Evolutionary conservation across 2,329 filamentous ascomycete species (phyloP), one percentile per base, ranked within the genome.

Genomic region (Clonostachys sp.): DNA sequence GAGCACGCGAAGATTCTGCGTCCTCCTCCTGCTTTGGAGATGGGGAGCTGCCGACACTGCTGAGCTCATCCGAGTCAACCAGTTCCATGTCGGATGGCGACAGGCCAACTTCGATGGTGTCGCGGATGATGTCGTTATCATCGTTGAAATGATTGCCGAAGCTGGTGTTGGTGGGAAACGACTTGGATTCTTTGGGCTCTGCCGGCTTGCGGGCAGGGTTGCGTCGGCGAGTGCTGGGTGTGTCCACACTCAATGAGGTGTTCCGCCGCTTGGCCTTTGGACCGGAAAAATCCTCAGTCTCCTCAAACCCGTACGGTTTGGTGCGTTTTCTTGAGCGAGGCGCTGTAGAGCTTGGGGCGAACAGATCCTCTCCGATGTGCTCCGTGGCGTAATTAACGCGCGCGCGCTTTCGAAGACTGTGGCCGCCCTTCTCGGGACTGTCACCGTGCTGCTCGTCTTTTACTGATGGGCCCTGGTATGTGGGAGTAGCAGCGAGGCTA

Each of bases 341-440:
- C 6, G 61, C 59, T 16, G 63, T 60, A 9, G 61, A 63, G 60
- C 58, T 64, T 53, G 62, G 63, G 38, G 63, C 61, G 42, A 60
- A 47, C 40, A 61, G 61, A 41, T 80, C 76, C 50, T 79, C 74
- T 47, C 73, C 71, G 51, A 74, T 70, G 53, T 78, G 75, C 55
- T 75, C 72, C 56, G 73, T 68, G 34, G 74, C 77, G 66, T 82
- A 82, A 61, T 82, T 78, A 52, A 82, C 70, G 49, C 77, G 76
- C 45, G 74, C 67, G 46, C 78, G 71, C 60, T 77, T 80, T 53
- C 79, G 71, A 33, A 83, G 70, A 34, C 77, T 79, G 62, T 81
- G 79, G 44, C 79, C 78, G 45, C 79, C 78, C 59, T 82, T 83
- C 46, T 67, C 72, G 45, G 73, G 79, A 49, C 70, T 65, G 18